Evolutionary conservation across 192 early-diverging fungal genomes (phyloP).

Genomic region (Podila minutissima): DNA sequence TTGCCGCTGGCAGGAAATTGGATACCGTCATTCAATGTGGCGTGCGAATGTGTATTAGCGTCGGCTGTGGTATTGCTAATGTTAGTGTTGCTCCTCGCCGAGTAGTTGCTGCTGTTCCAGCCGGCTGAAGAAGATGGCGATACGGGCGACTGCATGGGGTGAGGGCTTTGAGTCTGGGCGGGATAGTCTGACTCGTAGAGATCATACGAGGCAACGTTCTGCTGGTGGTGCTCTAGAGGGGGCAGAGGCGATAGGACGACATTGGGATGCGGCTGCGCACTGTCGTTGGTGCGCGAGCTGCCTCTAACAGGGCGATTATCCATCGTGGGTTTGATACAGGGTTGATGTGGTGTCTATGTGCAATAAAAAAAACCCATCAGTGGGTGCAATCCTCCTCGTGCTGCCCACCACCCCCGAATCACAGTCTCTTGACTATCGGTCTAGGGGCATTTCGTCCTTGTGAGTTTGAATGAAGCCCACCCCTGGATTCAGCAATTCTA

Average conservation of each 20-base stretch:
- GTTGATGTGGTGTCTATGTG: no score
- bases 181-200: constrained; percentile 34
- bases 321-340: neutral
- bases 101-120: constrained; percentile 3
- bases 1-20: neutral
- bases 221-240: constrained; percentile 25
- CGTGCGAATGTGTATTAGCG: neutral
- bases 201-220: constrained; percentile 22
- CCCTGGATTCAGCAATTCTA: no score
- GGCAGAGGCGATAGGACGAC: constrained; percentile 32
- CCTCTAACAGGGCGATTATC: constrained; percentile 32
- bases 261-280: constrained; percentile 26
- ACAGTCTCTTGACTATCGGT: no score
- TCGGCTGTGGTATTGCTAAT: neutral
- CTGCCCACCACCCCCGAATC: no score
- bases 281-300: constrained; percentile 36
- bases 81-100: neutral
- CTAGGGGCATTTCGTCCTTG: no score
- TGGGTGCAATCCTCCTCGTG: no score
- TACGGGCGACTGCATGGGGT: constrained; percentile 8
- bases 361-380: neutral
- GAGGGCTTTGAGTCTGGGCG: constrained; percentile 14
- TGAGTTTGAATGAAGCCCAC: no score
- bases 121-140: constrained; percentile 1
- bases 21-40: constrained; percentile 7